A percentile compares a stretch with the other conserved stretches of the same genome.
phyloP scores from a whole-genome alignment of 139 green algal genomes.

The Chlamydomonas schloesseri region DNA sequence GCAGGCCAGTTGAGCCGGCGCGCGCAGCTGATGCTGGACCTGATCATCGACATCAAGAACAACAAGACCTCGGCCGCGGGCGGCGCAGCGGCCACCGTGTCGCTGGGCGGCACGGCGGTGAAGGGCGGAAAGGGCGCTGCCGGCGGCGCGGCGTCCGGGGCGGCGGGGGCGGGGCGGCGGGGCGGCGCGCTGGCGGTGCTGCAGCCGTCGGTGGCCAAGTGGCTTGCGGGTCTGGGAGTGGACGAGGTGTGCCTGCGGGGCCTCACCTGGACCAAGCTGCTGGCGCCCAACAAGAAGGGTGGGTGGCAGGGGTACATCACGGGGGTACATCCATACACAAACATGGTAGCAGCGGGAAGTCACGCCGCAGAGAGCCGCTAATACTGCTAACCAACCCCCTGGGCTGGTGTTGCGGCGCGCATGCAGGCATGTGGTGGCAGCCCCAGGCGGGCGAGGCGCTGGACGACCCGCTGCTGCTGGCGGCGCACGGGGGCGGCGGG shows the following conservation, averaged over 20 bases:
- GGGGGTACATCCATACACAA: too few relatives aligned
- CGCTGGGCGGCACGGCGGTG: constrained; percentile 6
- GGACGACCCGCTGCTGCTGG: constrained; percentile 19
- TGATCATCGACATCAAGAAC: constrained; percentile 93
- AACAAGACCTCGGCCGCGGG: constrained; percentile 61
- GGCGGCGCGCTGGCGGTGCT: constrained; percentile 61
- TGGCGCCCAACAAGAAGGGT: constrained; percentile 75
- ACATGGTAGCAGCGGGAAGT: too few relatives aligned
- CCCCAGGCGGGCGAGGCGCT: constrained; percentile 58
- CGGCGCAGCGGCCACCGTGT: neutral
- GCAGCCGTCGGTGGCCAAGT: constrained; percentile 55
- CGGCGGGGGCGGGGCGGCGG: constrained; percentile 6
- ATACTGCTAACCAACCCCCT: too few relatives aligned
- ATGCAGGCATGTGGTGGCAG: constrained; percentile 82
- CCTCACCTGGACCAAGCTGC: constrained; percentile 80
- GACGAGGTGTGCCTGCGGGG: constrained; percentile 70
- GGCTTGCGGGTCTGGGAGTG: constrained; percentile 68
- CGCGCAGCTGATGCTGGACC: constrained; percentile 79
- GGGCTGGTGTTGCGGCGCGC: too few relatives aligned
- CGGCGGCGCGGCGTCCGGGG: neutral
- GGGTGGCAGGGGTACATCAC: neutral
- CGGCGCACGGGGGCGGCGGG: neutral
- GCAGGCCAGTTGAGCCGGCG: constrained; percentile 67
- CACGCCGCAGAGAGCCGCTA: too few relatives aligned
- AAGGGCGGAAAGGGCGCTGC: constrained; percentile 15